Evolutionary conservation across 75 land plant genomes (phyloP).

Genomic region (Isoetes taiwanensis): DNA sequence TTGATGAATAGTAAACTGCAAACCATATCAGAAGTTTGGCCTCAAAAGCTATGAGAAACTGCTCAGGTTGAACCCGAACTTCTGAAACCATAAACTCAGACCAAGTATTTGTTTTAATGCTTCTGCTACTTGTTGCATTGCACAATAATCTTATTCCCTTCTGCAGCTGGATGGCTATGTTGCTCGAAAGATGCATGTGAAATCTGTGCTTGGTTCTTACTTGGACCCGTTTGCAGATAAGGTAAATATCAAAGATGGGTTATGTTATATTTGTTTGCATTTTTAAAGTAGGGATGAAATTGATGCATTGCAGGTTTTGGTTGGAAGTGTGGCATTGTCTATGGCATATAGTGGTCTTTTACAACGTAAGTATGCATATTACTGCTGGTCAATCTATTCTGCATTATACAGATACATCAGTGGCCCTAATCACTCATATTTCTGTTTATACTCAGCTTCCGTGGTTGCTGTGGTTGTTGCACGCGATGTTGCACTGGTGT

Average conservation of each 20-base stretch:
- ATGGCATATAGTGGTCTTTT: slow-evolving; percentile 72
- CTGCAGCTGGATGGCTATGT: slow-evolving; percentile 82
- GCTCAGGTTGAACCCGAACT: too few species aligned
- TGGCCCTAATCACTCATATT: not conserved
- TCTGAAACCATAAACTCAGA: too few species aligned
- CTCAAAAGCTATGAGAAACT: too few species aligned
- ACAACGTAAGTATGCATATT: slow-evolving; percentile 46
- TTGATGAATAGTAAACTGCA: too few species aligned
- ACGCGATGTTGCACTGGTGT: slow-evolving; percentile 63
- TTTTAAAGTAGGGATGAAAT: not conserved
- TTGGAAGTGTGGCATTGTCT: slow-evolving; percentile 85
- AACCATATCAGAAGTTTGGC: too few species aligned
- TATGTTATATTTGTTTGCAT: not conserved
- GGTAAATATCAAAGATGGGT: slow-evolving; percentile 20
- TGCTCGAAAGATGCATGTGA: slow-evolving; percentile 62
- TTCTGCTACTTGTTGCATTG: too few species aligned
- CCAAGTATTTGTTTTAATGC: too few species aligned
- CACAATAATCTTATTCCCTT: not conserved
- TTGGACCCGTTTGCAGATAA: slow-evolving; percentile 97
- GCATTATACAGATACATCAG: not conserved
- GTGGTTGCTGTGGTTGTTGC: slow-evolving; percentile 69
- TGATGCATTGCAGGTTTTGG: slow-evolving; percentile 48
- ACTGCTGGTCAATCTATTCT: not conserved
- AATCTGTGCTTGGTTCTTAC: slow-evolving; percentile 86
- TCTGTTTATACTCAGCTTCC: slow-evolving; percentile 35